A percentile compares a stretch with the other conserved stretches of the same genome.
Conservation (phyloP, 2,329 filamentous ascomycete species). For the Cercospora berteroae region DNA sequence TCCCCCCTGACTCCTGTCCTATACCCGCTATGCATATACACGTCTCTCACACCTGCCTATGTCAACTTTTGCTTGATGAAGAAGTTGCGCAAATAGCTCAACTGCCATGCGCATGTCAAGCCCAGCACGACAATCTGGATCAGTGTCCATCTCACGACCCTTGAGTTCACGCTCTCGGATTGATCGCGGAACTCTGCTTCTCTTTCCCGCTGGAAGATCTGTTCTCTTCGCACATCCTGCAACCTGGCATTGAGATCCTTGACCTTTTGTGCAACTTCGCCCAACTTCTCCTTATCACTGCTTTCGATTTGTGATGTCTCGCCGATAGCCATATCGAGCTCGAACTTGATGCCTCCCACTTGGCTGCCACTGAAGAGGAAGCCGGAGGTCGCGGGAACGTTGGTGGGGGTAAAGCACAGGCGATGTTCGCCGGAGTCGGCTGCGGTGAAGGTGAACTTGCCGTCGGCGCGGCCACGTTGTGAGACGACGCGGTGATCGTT, state of each 20-base stretch:
- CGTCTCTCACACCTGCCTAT: slow-evolving; percentile 44
- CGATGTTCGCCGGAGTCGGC: slow-evolving; percentile 93
- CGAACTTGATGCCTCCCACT: slow-evolving; percentile 77
- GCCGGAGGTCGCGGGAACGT: slow-evolving; percentile 64
- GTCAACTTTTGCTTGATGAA: slow-evolving; percentile 99
- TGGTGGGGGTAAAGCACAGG: slow-evolving; percentile 87
- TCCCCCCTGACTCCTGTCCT: slow-evolving; percentile 11
- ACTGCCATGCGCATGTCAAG: slow-evolving; percentile 91
- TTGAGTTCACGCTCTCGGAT: slow-evolving; percentile 86
- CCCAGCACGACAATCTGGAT: slow-evolving; percentile 84
- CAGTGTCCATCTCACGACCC: slow-evolving; percentile 90
- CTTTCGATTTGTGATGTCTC: slow-evolving; percentile 92
- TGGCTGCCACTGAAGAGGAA: slow-evolving; percentile 68
- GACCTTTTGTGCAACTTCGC: slow-evolving; percentile 83
- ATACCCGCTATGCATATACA: slow-evolving; percentile 17
- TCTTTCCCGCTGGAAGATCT: slow-evolving; percentile 96
- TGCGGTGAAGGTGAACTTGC: slow-evolving; percentile 93
- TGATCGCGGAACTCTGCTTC: slow-evolving; percentile 98
- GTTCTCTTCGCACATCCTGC: slow-evolving; percentile 86
- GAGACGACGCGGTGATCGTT: slow-evolving; percentile 95
- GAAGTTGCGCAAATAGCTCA: slow-evolving; percentile 91
- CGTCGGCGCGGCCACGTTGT: slow-evolving; percentile 70
- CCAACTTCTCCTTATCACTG: slow-evolving; percentile 87
- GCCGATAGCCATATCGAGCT: slow-evolving; percentile 87
- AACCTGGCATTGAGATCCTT: slow-evolving; percentile 84